These are phyloP conservation scores for Jamesozyma gamospora DNA, from an alignment of 805 yeast genomes.

Conservation along the genomic window DNA sequence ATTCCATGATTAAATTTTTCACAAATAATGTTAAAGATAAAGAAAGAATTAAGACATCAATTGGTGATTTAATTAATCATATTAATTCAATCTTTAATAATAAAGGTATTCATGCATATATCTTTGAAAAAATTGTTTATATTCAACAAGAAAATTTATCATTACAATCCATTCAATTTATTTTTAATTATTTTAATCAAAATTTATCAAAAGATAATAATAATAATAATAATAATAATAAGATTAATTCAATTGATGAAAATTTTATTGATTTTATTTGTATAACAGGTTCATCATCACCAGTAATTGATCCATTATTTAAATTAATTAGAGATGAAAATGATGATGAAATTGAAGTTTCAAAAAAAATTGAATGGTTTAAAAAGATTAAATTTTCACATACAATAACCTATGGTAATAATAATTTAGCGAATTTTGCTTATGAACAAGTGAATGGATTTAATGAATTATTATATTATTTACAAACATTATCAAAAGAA, in stretches of 20 bases:
- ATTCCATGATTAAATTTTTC: conserved; percentile 65
- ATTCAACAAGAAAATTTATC: conserved; percentile 58
- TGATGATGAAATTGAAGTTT: conserved; percentile 8
- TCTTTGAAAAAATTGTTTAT: conserved; percentile 56
- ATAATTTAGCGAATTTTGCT: conserved; percentile 42
- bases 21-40: conserved; percentile 56
- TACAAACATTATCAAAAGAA: conserved; percentile 17
- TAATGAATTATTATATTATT: conserved; percentile 52
- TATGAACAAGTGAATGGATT: conserved; percentile 56
- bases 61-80: conserved; percentile 81
- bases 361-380: no score
- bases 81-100: conserved; percentile 64
- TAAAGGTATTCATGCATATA: conserved; percentile 64
- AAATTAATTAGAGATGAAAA: conserved; percentile 39
- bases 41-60: conserved; percentile 52
- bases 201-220: conserved; percentile 5
- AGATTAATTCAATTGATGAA: neutral
- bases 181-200: conserved; percentile 29
- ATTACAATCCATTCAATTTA: conserved; percentile 44
- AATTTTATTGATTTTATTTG: conserved; percentile 36
- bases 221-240: conserved; percentile 6
- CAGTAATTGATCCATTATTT: conserved; percentile 57
- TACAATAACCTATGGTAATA: conserved; percentile 51
- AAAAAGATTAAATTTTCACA: conserved; percentile 36
- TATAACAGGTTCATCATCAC: conserved; percentile 56